Conservation (phyloP, 2,329 filamentous ascomycete species). For the Spiromastix sp. region DNA sequence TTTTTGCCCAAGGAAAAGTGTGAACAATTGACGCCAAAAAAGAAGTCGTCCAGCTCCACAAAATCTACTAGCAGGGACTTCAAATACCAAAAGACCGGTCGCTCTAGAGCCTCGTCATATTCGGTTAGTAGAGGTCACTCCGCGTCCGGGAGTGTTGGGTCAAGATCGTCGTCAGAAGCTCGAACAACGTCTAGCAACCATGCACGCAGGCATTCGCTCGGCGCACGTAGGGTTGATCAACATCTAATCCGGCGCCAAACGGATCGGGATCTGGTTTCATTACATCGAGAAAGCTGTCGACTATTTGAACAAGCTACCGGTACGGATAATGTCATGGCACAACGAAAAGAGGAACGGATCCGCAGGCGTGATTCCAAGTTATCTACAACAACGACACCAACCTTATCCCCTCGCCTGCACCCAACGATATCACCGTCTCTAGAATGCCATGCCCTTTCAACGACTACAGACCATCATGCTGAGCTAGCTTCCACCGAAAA, state of each 20-base stretch:
- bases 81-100: slow-evolving; percentile 15
- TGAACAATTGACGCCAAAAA: neutral
- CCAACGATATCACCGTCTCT: slow-evolving; percentile 46
- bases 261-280: slow-evolving; percentile 26
- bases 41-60: neutral
- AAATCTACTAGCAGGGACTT: slow-evolving; percentile 6
- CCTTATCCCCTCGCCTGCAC: slow-evolving; percentile 82
- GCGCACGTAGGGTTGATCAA: slow-evolving; percentile 17
- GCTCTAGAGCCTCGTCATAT: slow-evolving; percentile 22
- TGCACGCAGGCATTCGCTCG: slow-evolving; percentile 16
- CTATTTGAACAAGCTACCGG: slow-evolving; percentile 23
- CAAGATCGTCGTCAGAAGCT: slow-evolving; percentile 13
- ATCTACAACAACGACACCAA: slow-evolving; percentile 67
- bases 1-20: slow-evolving; percentile 1
- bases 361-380: neutral
- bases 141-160: slow-evolving; percentile 23
- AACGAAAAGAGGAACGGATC: neutral
- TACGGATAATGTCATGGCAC: neutral
- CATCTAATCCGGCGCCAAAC: slow-evolving; percentile 13
- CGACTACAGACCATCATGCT: neutral
- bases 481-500: neutral
- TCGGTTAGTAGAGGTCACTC: slow-evolving; percentile 22
- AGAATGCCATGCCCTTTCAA: slow-evolving; percentile 3
- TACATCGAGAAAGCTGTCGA: slow-evolving; percentile 32
- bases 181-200: slow-evolving; percentile 19